These are phyloP conservation scores for Acanthamoeba castellanii DNA, from an alignment of 208 protist species.

Conservation along the genomic window DNA sequence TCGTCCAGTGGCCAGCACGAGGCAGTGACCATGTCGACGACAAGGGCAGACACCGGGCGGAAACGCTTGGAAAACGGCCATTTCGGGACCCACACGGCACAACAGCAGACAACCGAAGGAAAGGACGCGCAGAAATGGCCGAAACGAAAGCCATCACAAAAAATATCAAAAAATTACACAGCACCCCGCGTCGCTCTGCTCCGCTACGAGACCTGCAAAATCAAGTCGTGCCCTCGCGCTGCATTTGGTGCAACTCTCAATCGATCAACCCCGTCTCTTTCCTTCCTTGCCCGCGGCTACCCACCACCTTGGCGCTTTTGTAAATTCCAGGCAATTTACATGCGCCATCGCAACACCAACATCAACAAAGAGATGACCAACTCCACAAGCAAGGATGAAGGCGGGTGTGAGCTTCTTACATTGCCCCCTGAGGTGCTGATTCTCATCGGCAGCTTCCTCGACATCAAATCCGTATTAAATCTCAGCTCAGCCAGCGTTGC, in stretches of 20 bases:
- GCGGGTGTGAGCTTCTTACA: neutral
- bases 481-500: constrained; percentile 41
- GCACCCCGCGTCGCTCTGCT: too few relatives aligned
- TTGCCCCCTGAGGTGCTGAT: constrained; percentile 41
- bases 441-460: constrained; percentile 45
- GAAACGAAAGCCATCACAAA: neutral
- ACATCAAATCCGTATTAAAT: constrained; percentile 28
- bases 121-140: neutral
- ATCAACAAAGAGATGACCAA: neutral
- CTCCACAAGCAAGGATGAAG: constrained; percentile 28
- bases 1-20: too few relatives aligned
- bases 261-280: too few relatives aligned
- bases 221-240: too few relatives aligned
- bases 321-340: neutral
- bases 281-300: too few relatives aligned
- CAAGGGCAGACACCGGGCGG: too few relatives aligned
- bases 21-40: too few relatives aligned
- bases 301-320: neutral
- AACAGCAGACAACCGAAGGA: neutral
- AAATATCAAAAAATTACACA: too few relatives aligned
- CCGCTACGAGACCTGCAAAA: too few relatives aligned
- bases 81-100: neutral
- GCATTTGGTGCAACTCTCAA: too few relatives aligned
- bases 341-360: neutral
- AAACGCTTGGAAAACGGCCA: too few relatives aligned